Evolutionary conservation across 257 asterid species (phyloP), one percentile per base, ranked within the genome.

Genomic region (Petunia secreta): DNA sequence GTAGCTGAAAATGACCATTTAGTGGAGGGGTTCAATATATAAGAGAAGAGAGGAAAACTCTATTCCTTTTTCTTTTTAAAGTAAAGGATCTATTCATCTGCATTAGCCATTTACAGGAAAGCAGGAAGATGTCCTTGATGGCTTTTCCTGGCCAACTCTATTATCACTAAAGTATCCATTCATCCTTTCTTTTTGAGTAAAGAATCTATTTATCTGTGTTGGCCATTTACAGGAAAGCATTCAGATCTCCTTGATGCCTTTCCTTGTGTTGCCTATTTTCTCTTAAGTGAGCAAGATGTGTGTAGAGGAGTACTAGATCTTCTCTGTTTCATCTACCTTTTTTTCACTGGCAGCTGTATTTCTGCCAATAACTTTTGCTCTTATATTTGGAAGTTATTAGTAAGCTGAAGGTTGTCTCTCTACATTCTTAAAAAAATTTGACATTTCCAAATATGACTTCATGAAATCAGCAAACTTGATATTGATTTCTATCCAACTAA

Each of bases 171-270:
- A 59, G 64, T 37, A 59, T 8, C 25, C 16, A 59, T 59, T 59
- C 64, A 59, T 59, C 64, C 25, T 25, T 25, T 25, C 25, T 25
- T 25, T 25, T 25, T 25, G 25, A 25, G 25, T 25, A 25, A 25
- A 59, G 64, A 38, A 59, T 8, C 25, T 59, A 59, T 59, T 59
- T 38, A 59, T 59, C 64, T 59, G 38, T 38, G 6, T 11, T 59
- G 53, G 55, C 55, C 75, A n/a, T 67, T 44, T 16, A 68, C 46
- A 68, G 16, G 58, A 68, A 68, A 68, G 57, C 40, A 43, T 68
- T 55, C 43, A 68, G 40, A 68, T 44, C 76, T 8, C 39, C 76
- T 68, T 4, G 40, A 68, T 44, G n/a, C n/a, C 76, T 44, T 52
- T 52, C 14, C 57, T 67, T 43, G 37, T n/a, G n/a, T 44, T 68